Percentiles rank a stretch among this genome's conserved stretches.
phyloP scores from a whole-genome alignment of 441 rosid species.

The Adansonia grandidieri region DNA sequence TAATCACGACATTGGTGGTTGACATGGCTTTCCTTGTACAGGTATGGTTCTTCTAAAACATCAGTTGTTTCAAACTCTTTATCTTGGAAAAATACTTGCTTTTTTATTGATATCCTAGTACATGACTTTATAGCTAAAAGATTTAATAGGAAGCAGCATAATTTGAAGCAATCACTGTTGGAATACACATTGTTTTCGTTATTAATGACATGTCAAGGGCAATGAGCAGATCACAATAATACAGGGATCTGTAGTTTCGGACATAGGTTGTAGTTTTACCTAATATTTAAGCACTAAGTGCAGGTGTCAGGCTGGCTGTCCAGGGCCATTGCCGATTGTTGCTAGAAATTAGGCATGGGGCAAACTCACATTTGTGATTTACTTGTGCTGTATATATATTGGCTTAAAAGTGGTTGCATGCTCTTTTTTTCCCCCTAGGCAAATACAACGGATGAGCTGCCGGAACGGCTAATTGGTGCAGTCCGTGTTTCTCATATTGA shows the following conservation, averaged over 20 bases:
- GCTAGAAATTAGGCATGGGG: constrained; percentile 7
- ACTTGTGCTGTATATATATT: neutral
- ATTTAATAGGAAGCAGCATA: neutral
- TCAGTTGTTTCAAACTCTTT: neutral
- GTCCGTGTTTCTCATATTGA: constrained; percentile 91
- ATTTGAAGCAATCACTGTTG: constrained; percentile 12
- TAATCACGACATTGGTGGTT: constrained; percentile 87
- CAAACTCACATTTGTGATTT: constrained; percentile 7
- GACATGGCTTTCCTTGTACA: constrained; percentile 99
- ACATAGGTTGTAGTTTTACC: neutral
- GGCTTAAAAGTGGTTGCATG: neutral
- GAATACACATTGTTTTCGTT: constrained; percentile 15
- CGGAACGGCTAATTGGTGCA: constrained; percentile 88
- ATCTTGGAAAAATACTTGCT: neutral
- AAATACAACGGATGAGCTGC: constrained; percentile 83
- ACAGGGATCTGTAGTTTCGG: neutral
- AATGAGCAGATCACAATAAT: no score
- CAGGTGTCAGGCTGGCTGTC: neutral
- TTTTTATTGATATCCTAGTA: neutral
- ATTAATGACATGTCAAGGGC: neutral
- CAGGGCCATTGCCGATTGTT: neutral
- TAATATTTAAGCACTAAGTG: neutral
- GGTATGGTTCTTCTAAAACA: constrained; percentile 43
- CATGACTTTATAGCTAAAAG: neutral
- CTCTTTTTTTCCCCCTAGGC: constrained; percentile 49